Evolutionary conservation across 345 rosid species (phyloP), one percentile per base, ranked within the genome.

Genomic region (Toxicodendron radicans): DNA sequence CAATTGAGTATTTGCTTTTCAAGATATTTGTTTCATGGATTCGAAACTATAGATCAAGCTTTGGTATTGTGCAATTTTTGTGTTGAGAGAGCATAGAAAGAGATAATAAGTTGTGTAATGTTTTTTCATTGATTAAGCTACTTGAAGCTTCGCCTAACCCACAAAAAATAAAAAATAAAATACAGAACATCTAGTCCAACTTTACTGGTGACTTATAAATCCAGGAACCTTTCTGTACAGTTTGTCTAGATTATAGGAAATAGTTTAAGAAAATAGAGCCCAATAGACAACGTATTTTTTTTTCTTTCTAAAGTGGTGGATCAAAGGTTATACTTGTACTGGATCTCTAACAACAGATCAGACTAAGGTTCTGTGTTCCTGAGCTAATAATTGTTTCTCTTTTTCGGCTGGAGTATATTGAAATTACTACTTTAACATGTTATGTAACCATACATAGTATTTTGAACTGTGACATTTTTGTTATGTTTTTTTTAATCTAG

Each of bases 401-500:
- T 14, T 3, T 14, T 71, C 46, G 16, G 27, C 41, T 14, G 14
- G 45, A 59, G 23, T 43, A 27, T 27, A 21, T 16, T 38, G 4
- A 1, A 58, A 43, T 58, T 58, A 17, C 68, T 14, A 49, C 48
- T 60, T 49, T 21, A 35, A 20, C 24, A 53, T 51, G 70, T 53
- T 11, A 49, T 56, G 20, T 30, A 49, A 38, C 18, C 41, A 33
- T 45, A 24, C 45, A 49, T 3, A 23, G 21, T n/a, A 20, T 27
- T 43, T 16, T 35, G 24, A 68, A 57, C 14, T 45, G 30, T 66
- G 64, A 62, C 21, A 70, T 18, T 65, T 61, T 58, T 18, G 78
- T 75, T 10, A 24, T 82, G 70, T 62, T 72, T 73, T 18, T 76
- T 52, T 53, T n/a, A 48, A 51, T 73, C 72, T 78, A 93, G 99